Evolutionary conservation across 73 alveolate genomes (phyloP), one percentile per base, ranked within the genome.

Genomic region (Paramecium biaurelia): DNA sequence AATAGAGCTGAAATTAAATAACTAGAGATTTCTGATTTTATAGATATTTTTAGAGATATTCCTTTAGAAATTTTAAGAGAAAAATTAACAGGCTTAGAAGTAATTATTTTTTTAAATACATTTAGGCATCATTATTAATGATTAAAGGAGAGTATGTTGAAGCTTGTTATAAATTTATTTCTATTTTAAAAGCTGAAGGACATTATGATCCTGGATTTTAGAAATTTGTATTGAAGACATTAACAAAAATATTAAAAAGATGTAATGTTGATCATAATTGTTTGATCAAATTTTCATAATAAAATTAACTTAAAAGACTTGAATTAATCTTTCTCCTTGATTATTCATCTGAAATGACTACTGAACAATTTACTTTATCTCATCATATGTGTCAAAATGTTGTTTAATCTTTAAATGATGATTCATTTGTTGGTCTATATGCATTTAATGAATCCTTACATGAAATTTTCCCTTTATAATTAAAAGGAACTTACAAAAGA

Each of bases 331-430:
- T 79, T 41, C 23, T 79, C 9, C 18, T 79, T 20, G 90, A 79
- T 79, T 79, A 79, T 45, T 79, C 90, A 42, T 11, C 21, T 4
- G 74, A 79, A 24, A 79, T 79, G 90, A 79, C 90, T 1, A 42
- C 41, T 21, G 90, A 79, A 45, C 23, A 79, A 79, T 18, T 41
- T 10, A 79, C 70, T 21, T 34, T 79, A 79, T 41, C 90, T 79
- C 90, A 79, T 79, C 24, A 70, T n/a, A 79, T 79, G 90, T 79
- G 90, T 23, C 12, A 79, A 24, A 20, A 24, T 41, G 56, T 47
- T 18, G 24, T 79, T 12, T 23, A 79, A 79, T n/a, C 24, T 12
- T 45, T 79, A 12, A 14, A 41, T 43, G 70, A 38, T n/a, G 90
- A 79, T 21, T 11, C 90, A 42, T 9, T 8, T 6, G 56, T 79